A percentile compares a stretch with the other conserved stretches of the same genome.
Conservation (phyloP, 768 basidiomycete genomes). For the Russula brevipes region DNA sequence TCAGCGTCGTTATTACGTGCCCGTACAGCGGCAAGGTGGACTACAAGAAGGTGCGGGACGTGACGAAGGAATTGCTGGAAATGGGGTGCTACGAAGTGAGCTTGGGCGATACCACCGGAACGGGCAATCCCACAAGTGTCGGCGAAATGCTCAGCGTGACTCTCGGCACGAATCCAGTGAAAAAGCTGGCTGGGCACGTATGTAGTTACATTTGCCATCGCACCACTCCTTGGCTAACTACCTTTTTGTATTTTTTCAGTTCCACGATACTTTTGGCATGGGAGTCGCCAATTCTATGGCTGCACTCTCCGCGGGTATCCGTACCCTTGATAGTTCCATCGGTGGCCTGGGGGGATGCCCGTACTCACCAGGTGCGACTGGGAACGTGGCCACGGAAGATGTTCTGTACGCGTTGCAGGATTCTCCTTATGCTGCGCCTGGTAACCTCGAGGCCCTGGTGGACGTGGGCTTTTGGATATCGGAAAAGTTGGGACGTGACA, state of each 20-base stretch:
- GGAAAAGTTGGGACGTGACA: conserved; percentile 56
- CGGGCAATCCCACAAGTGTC: conserved; percentile 69
- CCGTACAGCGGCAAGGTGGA: conserved; percentile 82
- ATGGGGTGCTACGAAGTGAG: conserved; percentile 97
- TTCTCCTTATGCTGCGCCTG: conserved; percentile 52
- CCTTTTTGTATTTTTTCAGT: conserved; percentile 39
- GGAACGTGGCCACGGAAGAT: conserved; percentile 93
- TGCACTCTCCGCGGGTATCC: conserved; percentile 67
- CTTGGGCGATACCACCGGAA: conserved; percentile 88
- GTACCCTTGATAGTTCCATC: conserved; percentile 78
- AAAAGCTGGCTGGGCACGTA: conserved; percentile 70
- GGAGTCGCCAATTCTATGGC: conserved; percentile 71
- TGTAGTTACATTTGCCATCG: conserved; percentile 25
- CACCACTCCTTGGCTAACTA: not conserved
- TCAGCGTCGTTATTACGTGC: conserved; percentile 77
- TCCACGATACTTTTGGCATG: conserved; percentile 88
- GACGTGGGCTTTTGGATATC: conserved; percentile 84
- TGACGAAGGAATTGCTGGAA: conserved; percentile 64
- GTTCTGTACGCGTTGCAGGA: conserved; percentile 76
- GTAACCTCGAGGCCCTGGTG: conserved; percentile 63
- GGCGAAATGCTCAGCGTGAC: conserved; percentile 66
- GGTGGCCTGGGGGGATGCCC: conserved; percentile 94
- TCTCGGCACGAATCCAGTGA: conserved; percentile 52
- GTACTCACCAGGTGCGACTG: conserved; percentile 92
- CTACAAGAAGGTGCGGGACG: conserved; percentile 55